A percentile compares a stretch with the other conserved stretches of the same genome.
phyloP scores from a whole-genome alignment of 73 alveolate genomes.

The Durusdinium trenchii region DNA sequence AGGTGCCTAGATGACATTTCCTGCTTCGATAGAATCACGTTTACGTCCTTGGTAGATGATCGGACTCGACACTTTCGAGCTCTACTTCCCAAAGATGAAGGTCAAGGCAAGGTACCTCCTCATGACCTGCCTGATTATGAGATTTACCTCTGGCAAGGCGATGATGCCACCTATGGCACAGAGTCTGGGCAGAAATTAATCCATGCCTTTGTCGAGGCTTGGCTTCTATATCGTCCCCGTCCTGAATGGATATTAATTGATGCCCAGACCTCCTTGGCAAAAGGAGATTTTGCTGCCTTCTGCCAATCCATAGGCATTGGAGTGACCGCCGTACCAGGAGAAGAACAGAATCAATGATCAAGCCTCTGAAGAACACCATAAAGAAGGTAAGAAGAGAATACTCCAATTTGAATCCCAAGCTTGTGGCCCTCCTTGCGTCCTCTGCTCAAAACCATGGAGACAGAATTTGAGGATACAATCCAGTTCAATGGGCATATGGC shows the following conservation, averaged over 20 bases:
- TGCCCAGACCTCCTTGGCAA: not conserved
- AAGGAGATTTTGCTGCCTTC: not conserved
- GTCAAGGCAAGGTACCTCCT: not conserved
- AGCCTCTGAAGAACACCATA: not conserved
- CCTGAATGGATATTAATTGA: not conserved
- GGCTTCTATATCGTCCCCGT: conserved; percentile 2
- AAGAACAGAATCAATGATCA: not conserved
- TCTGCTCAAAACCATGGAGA: not conserved
- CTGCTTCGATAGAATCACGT: not conserved
- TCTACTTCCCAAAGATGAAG: not conserved
- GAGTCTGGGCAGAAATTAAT: not conserved
- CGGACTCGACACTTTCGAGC: not conserved
- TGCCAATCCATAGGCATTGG: not conserved
- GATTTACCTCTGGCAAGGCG: conserved; percentile 8
- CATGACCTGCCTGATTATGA: not conserved
- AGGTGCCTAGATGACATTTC: not conserved
- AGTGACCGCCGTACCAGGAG: not conserved
- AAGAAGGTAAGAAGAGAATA: not conserved
- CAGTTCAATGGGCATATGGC: not conserved
- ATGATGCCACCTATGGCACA: not conserved
- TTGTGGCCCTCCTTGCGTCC: not conserved
- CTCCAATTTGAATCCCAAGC: not conserved
- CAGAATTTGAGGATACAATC: not conserved
- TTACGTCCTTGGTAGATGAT: not conserved
- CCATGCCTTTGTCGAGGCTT: not conserved